Evolutionary conservation across 495 filamentous ascomycete species (phyloP), one percentile per base, ranked within the genome.

Genomic region (Penicillium subrubescens): DNA sequence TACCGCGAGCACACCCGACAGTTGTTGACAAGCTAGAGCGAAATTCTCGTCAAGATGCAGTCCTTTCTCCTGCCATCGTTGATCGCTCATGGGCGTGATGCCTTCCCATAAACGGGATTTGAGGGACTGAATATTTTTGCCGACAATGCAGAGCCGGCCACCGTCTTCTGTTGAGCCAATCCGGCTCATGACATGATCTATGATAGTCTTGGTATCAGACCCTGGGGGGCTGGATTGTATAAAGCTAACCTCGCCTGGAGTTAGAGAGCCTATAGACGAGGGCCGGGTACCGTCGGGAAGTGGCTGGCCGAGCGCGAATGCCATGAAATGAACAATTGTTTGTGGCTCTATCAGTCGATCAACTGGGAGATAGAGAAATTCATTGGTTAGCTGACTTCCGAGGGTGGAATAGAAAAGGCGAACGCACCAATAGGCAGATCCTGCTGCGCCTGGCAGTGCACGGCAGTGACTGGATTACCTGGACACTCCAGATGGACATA

Each of bases 31-130:
- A 4, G 77, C 76, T 33, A 70, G n/a, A n/a, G 73, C 72, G 17
- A 78, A 74, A 11, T 80, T 72, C 0, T 67, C 62, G 8, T 48
- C 41, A 0, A 46, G 33, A 39, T 79, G 59, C 4, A 80, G 71
- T 1, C 62, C 62, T 39, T 75, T 76, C 7, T 75, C 72, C 8
- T 54, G 43, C 76, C 77, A 80, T 50, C 72, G 58, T 50, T 70
- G 64, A 23, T 75, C 72, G 29, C 67, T 70, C n/a, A 78, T n/a
- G 8, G 76, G 77, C 1, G 66, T 39, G 21, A 78, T 68, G 8
- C 77, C 77, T 33, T 69, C 68, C 74, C 74, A 78, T 5, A 75
- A 27, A 31, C 75, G 64, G n/a, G 44, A 62, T 37, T 69, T 73
- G 51, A 75, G 54, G 33, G 60, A 71, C 5, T 73, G 65, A 33